Percentiles rank a stretch among this genome's conserved stretches.
phyloP scores from a whole-genome alignment of 768 basidiomycete species.

The Lactarius deliciosus region DNA sequence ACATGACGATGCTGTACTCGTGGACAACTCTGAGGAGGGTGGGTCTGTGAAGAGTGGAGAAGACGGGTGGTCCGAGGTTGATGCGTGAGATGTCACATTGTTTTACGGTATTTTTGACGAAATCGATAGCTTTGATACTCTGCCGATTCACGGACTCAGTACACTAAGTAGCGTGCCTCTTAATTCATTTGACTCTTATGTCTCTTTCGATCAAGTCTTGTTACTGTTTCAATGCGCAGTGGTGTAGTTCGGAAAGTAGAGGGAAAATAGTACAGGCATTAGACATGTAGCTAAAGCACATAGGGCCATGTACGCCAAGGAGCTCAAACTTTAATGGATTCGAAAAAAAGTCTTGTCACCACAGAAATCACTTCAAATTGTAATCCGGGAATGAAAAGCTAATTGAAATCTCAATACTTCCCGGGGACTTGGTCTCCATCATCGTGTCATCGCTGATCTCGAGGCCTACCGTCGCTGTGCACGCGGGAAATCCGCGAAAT shows the following conservation, averaged over 20 bases:
- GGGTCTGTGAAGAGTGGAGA: constrained; percentile 13
- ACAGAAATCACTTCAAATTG: neutral
- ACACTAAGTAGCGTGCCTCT: neutral
- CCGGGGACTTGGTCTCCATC: neutral
- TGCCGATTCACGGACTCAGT: neutral
- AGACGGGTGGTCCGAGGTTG: constrained; percentile 22
- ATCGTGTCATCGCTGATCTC: neutral
- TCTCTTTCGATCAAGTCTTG: neutral
- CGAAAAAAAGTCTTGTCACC: neutral
- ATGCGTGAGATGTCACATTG: neutral
- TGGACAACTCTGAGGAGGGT: constrained; percentile 13
- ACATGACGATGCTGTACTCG: constrained; percentile 16
- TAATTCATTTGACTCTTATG: neutral
- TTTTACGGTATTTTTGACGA: neutral
- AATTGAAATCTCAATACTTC: neutral
- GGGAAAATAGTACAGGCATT: too few species aligned
- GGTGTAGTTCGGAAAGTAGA: too few species aligned
- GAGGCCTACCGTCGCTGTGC: neutral
- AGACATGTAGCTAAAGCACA: too few species aligned
- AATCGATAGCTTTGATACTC: neutral
- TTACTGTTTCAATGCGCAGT: too few species aligned
- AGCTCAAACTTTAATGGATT: too few species aligned
- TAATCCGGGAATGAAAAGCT: neutral
- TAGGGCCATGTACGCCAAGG: too few species aligned
- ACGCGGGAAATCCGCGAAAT: constrained; percentile 3